These are phyloP conservation scores for Aspergillus udagawae DNA, from an alignment of 2,329 filamentous ascomycete genomes.

Conservation along the genomic window DNA sequence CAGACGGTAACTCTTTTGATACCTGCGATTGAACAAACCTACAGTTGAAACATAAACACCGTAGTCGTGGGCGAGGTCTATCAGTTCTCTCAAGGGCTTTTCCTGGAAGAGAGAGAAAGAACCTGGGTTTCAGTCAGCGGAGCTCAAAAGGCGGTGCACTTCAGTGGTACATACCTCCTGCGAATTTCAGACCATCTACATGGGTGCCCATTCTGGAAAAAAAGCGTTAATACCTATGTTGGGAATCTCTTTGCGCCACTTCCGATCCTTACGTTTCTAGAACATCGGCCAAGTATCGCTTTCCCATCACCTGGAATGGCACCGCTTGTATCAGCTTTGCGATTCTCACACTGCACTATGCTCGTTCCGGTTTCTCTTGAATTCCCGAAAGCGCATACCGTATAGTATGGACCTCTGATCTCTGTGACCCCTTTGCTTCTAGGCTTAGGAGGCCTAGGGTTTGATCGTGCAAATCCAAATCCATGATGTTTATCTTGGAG, in stretches of 20 bases:
- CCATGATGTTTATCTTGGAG: constrained; percentile 48
- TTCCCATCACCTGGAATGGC: constrained; percentile 44
- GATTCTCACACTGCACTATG: not conserved
- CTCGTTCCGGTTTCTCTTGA: not conserved
- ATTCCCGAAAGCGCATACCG: constrained; percentile 25
- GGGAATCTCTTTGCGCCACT: not conserved
- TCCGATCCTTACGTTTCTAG: constrained; percentile 45
- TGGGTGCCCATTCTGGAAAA: constrained; percentile 50
- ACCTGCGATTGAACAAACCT: constrained; percentile 3
- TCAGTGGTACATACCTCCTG: constrained; percentile 34
- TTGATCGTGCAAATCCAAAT: constrained; percentile 51
- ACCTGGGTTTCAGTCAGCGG: constrained; percentile 23
- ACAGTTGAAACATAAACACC: constrained; percentile 53
- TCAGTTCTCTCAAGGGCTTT: constrained; percentile 42
- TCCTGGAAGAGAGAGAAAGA: constrained; percentile 52
- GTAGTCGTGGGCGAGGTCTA: constrained; percentile 48
- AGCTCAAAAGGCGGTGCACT: not conserved
- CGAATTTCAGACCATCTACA: constrained; percentile 55
- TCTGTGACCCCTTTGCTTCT: constrained; percentile 50
- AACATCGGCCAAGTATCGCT: constrained; percentile 50
- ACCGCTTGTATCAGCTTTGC: constrained; percentile 2
- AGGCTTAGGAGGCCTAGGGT: constrained; percentile 47
- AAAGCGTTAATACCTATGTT: constrained; percentile 1
- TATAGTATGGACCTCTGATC: constrained; percentile 55
- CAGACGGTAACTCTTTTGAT: not conserved